Base-by-base conservation (phyloP, 1,284 basidiomycete genomes). In the Apiotrichum mycotoxinovorans region DNA sequence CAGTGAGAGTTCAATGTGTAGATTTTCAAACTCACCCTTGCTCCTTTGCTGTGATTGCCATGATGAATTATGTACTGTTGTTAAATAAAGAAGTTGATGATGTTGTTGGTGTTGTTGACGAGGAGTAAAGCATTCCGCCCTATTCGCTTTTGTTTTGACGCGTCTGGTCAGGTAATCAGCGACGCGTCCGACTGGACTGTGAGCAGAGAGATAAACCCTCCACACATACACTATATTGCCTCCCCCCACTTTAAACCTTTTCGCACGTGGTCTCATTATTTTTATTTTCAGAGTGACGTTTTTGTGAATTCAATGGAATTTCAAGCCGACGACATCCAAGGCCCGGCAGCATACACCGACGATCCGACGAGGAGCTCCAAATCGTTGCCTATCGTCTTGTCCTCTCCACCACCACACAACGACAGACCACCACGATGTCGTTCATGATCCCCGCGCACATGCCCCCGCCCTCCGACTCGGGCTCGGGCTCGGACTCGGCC, bases 401-500 rank as follows among this genome's bases (percentile, higher is more conserved):
- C 12, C 45, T 20, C n/a, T 23, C 3, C 34, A 37, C 23, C 46
- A 18, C 20, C 30, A 0, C 45, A 22, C 30, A 5, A n/a, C 9
- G 22, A 26, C 45, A n/a, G n/a, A n/a, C n/a, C n/a, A 54, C 33
- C 43, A 56, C n/a, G 30, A 62, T 62, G 60, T 58, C 57, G 22
- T 59, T 58, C 52, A 25, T 23, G 22, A 58, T 62, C 49, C 57
- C 60, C 20, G 60, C 54, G 3, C 27, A 62, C 57, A 12, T 54
- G 25, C 40, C 61, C 27, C 49, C 60, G 11, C 52, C 57, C 15
- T 57, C 57, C 14, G 62, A 59, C 50, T 58, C 56, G 27, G 58
- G 59, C 50, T 58, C 56, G 27, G 58, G 59, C 22, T 65, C 65
- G 8, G 60, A 57, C 25, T 60, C 60, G 15, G 46, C 33, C 11